phyloP scores from a whole-genome alignment of 2,329 filamentous ascomycete species.

The Plenodomus tracheiphilus region DNA sequence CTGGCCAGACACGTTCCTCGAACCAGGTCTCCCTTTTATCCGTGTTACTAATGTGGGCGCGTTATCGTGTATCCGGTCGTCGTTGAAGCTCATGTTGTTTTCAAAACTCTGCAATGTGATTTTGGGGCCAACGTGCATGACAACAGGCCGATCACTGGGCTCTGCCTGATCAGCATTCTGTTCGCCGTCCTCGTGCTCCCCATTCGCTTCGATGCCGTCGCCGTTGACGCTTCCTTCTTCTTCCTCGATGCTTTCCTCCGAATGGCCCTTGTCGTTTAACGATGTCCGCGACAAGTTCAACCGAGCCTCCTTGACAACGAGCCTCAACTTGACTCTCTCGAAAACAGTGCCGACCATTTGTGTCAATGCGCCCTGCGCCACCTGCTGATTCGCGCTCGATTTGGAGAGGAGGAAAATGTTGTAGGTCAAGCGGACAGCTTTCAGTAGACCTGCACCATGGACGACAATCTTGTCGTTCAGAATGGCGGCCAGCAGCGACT shows the following conservation, averaged over 20 bases:
- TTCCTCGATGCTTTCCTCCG: slow-evolving; percentile 36
- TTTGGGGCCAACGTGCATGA: slow-evolving; percentile 57
- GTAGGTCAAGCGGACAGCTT: slow-evolving; percentile 96
- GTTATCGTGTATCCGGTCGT: slow-evolving; percentile 67
- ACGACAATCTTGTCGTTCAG: slow-evolving; percentile 99
- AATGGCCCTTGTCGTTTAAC: slow-evolving; percentile 41
- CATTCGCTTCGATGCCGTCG: slow-evolving; percentile 34
- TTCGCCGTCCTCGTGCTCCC: slow-evolving; percentile 48
- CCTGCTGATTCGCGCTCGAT: slow-evolving; percentile 91
- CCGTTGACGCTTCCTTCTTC: slow-evolving; percentile 27
- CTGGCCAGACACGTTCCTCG: slow-evolving; percentile 50
- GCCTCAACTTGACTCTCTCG: slow-evolving; percentile 82
- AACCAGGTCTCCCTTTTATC: slow-evolving; percentile 53
- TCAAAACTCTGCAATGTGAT: slow-evolving; percentile 72
- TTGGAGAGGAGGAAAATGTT: slow-evolving; percentile 97
- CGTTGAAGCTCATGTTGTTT: slow-evolving; percentile 67
- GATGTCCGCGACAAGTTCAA: slow-evolving; percentile 56
- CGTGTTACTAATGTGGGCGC: slow-evolving; percentile 69
- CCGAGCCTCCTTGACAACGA: slow-evolving; percentile 85
- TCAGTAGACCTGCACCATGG: slow-evolving; percentile 91
- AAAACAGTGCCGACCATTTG: slow-evolving; percentile 99
- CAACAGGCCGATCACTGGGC: slow-evolving; percentile 49
- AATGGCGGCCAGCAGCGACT: slow-evolving; percentile 91
- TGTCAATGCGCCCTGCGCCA: slow-evolving; percentile 93
- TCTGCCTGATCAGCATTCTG: slow-evolving; percentile 40